Evolutionary conservation across 2,329 filamentous ascomycete species (phyloP), one percentile per base, ranked within the genome.

Genomic region (Onygena corvina): DNA sequence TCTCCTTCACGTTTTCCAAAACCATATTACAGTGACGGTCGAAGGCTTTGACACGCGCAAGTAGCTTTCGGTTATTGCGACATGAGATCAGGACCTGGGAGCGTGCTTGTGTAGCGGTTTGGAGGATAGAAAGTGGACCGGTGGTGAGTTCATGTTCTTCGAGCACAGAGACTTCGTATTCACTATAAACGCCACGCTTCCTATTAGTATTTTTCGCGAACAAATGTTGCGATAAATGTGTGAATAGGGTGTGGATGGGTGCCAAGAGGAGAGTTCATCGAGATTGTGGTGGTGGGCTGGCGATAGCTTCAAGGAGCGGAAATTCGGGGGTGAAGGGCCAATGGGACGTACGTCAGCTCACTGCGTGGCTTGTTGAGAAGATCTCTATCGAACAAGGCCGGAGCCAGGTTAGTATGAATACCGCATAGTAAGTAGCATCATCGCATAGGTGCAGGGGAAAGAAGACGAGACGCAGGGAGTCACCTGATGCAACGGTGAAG

Each of bases 1-100:
- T 96, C 73, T 98, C 92, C 76, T 93, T 93, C 36, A 93, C 88
- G 59, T 94, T 94, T 74, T 94, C 88, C 44, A 95, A 75, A 2
- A 94, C 86, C 92, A 98, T 96, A 72, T 98, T 98, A 79, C 89
- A 96, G 71, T 98, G 92, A 53, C 92, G 79, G 71, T 98, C 92
- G 67, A 98, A 98, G 4, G 92, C 92, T 76, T 98, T 98, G 63
- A 98, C 90, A 56, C 92, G 84, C 47, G 90, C 92, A 49, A 98
- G 82, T 44, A 98, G 77, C 76, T 98, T 98, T 70, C 90, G 85
- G 75, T 96, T 96, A 79, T 94, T 95, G 58, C 92, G 88, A 72
- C 90, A 90, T 49, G 87, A 94, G 64, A 98, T 95, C 57, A 98
- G 80, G 54, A 98, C 90, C 71, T 96, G 92, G 36, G 84, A 86